Percentiles rank a stretch among this genome's conserved stretches.
phyloP scores from a whole-genome alignment of 1,284 basidiomycete genomes.

The Pascua guehoae region DNA sequence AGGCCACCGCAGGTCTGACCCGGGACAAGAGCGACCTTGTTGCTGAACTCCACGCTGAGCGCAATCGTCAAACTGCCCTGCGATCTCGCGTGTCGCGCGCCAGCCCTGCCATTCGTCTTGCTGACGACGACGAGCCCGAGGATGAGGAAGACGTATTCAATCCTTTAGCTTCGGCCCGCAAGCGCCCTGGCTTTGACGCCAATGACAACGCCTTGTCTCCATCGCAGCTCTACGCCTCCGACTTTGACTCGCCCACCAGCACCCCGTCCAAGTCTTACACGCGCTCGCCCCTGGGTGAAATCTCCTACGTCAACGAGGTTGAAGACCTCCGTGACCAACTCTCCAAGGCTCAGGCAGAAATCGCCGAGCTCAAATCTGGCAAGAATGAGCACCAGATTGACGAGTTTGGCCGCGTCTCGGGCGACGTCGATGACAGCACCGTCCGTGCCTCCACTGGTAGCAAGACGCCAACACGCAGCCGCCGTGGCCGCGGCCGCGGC shows the following conservation, averaged over 20 bases:
- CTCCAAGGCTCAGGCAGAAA: slow-evolving; percentile 37
- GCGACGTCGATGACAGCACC: slow-evolving; percentile 7
- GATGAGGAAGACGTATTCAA: slow-evolving; percentile 65
- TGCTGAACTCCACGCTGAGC: slow-evolving; percentile 69
- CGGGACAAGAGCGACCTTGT: slow-evolving; percentile 91
- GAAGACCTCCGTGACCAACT: slow-evolving; percentile 45
- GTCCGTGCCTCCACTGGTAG: slow-evolving; percentile 19
- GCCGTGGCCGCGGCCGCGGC: slow-evolving; percentile 36
- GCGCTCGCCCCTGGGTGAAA: slow-evolving; percentile 43
- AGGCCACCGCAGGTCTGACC: slow-evolving; percentile 77
- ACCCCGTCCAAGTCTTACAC: slow-evolving; percentile 53
- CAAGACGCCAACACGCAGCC: slow-evolving; percentile 34
- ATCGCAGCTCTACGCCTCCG: slow-evolving; percentile 42
- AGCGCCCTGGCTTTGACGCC: slow-evolving; percentile 59
- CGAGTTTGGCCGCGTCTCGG: slow-evolving; percentile 30
- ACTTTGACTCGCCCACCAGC: slow-evolving; percentile 62
- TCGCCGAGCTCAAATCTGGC: slow-evolving; percentile 29
- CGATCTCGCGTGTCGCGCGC: slow-evolving; percentile 4
- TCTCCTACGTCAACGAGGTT: slow-evolving; percentile 45
- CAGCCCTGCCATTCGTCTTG: too few species aligned
- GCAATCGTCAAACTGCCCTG: slow-evolving; percentile 45
- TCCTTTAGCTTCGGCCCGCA: slow-evolving; percentile 58
- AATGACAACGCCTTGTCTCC: slow-evolving; percentile 55
- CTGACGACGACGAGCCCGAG: slow-evolving; percentile 55
- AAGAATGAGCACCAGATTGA: slow-evolving; percentile 20